Evolutionary conservation across 1,284 basidiomycete genomes (phyloP), one percentile per base, ranked within the genome.

Genomic region (Sutorius eximius): DNA sequence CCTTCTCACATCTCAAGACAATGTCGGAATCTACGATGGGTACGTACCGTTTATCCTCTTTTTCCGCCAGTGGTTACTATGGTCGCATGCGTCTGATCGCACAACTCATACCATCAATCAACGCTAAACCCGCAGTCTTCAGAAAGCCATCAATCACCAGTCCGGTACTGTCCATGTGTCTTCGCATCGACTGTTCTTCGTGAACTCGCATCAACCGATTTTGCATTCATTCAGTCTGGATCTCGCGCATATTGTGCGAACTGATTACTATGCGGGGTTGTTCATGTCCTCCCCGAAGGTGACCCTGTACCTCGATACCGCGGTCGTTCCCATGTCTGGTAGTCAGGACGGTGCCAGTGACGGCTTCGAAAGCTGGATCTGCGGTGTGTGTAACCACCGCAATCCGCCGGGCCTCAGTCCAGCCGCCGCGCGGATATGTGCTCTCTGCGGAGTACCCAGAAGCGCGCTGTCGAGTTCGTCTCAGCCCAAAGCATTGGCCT

Each of bases 271-370:
- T 69, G 86, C 88, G 3, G 95, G 96, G 3, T 87, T 99, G 57
- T 89, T 98, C 76, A 91, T 85, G 53, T 95, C 91, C 22, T 93
- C 89, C 0, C 68, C 96, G 5, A 99, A 99, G 74, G 82, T 97
- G 57, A 95, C 94, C 0, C 75, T 98, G 2, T 78, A 87, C 59
- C 77, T 95, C 30, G 65, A 71, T 65, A 48, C 69, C 51, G 45
- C 73, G 58, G 58, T 65, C 52, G 53, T 68, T 24, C 59, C 69
- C 51, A 13, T 51, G 38, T 56, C 56, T 44, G 52, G 57, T 44
- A 57, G 60, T 38, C 65, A 60, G 52, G 58, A 56, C 52, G 64
- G 62, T 24, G 43, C 53, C 16, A 69, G 68, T 40, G 68, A 67
- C 9, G 65, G 65, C 4, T 77, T 76, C 52, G 81, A 79, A 52